Base-by-base conservation (phyloP, 2,329 filamentous ascomycete genomes). In the Colletotrichum viniferum region DNA sequence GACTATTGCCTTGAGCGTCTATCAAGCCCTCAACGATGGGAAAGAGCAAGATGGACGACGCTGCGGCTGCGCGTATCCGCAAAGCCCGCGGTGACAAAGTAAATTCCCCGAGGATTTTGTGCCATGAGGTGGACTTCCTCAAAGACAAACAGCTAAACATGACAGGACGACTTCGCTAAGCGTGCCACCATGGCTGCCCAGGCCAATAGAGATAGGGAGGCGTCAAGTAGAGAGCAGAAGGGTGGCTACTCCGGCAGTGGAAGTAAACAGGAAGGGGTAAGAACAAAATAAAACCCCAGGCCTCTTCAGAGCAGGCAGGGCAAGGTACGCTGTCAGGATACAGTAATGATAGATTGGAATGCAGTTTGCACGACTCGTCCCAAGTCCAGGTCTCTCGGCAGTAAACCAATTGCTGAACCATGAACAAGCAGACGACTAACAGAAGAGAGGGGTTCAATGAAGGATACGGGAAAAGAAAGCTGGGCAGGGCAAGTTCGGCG, bases 11-110 rank as follows among this genome's bases (percentile, higher is more conserved):
- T 30, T 43, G 38, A n/a, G 38, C 38, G 18, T 48, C 43, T 21
- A n/a, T 48, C 30, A 36, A 26, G 30, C 28, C 36, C 21, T 18
- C 13, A 14, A 71, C 28, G 16, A 77, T 77, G 69, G 63, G 32
- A n/a, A 77, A 76, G n/a, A 73, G 77, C 30, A 86, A 84, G 76
- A 88, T 88, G 86, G 85, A 87, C 76, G 82, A 85, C 4, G 82
- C 83, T 18, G 84, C 84, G 7, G 86, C 83, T 4, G 83, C 83
- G 63, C 82, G 86, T 67, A 88, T 88, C 75, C 81, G 82, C 36
- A 86, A 82, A 73, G 82, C 86, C 5, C 82, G 84, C 48, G 86
- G 86, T 14, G 82, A 83, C 18, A 84, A 85, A 77, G 86, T 86
- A 77, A 76, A 80, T 77, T 9, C 8, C 58, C 58, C 28, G 13